phyloP scores from a whole-genome alignment of 768 basidiomycete species.

The Pleurotus sapidus region DNA sequence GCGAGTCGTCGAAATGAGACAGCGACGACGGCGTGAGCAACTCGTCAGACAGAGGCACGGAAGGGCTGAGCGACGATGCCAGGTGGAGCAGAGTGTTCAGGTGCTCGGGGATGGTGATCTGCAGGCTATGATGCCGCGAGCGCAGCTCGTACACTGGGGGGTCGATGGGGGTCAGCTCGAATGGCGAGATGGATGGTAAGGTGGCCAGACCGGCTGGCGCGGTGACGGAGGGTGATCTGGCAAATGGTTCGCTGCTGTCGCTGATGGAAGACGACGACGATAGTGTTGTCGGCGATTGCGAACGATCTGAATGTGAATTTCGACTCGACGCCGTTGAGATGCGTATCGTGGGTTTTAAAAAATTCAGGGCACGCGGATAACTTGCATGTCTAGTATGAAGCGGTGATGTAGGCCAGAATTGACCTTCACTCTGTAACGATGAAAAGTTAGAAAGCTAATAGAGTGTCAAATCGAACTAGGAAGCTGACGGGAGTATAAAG shows the following conservation, averaged over 20 bases:
- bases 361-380: too few relatives aligned
- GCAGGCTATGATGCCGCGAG: slow-evolving; percentile 26
- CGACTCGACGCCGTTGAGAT: neutral
- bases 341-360: neutral
- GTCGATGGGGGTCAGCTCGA: slow-evolving; percentile 30
- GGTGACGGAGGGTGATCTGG: slow-evolving; percentile 26
- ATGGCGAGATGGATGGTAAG: slow-evolving; percentile 31
- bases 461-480: too few relatives aligned
- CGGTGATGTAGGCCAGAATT: neutral
- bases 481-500: slow-evolving; percentile 1
- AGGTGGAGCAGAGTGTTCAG: slow-evolving; percentile 13
- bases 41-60: neutral
- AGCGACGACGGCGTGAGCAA: neutral
- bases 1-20: neutral
- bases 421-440: neutral
- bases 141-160: slow-evolving; percentile 22
- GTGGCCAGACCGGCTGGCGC: slow-evolving; percentile 32
- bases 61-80: slow-evolving; percentile 10
- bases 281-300: neutral
- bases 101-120: slow-evolving; percentile 19
- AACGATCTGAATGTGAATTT: neutral
- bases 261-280: neutral
- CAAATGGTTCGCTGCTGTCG: neutral
- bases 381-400: neutral
- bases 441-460: neutral